phyloP scores from a whole-genome alignment of 768 basidiomycete genomes.

The Macrolepiota fuliginosa region DNA sequence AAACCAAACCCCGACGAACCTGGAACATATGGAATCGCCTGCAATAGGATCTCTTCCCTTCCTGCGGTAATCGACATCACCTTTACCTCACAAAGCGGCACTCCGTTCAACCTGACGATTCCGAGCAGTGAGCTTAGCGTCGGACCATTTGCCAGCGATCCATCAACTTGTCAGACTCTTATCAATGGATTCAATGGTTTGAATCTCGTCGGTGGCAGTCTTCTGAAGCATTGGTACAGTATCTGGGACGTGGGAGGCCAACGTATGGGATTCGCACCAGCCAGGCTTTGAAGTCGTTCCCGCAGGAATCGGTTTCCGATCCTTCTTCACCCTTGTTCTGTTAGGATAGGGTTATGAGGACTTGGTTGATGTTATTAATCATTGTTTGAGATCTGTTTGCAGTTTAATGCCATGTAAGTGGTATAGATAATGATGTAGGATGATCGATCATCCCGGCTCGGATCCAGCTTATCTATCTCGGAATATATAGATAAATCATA shows the following conservation, averaged over 20 bases:
- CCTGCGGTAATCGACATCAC: constrained; percentile 51
- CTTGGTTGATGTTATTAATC: not conserved
- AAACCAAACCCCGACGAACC: constrained; percentile 46
- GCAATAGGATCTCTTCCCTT: constrained; percentile 41
- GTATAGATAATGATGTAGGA: no score
- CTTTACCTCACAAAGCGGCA: constrained; percentile 48
- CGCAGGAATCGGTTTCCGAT: not conserved
- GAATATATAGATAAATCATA: not conserved
- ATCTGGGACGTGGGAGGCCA: constrained; percentile 53
- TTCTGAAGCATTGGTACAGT: constrained; percentile 60
- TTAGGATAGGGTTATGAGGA: not conserved
- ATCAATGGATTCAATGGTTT: constrained; percentile 56
- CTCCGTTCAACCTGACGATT: constrained; percentile 53
- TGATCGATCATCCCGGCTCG: no score
- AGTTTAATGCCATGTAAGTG: not conserved
- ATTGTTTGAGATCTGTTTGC: not conserved
- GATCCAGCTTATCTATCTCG: not conserved
- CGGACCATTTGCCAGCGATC: constrained; percentile 51
- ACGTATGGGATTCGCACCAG: constrained; percentile 52
- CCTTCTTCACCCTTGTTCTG: not conserved
- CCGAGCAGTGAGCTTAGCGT: constrained; percentile 57
- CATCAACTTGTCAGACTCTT: constrained; percentile 51
- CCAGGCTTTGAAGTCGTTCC: constrained; percentile 22
- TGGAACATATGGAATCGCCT: constrained; percentile 56
- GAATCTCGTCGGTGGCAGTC: constrained; percentile 49